Base-by-base conservation (phyloP, 148 eudicot genomes). In the Heliamphora exappendiculata region DNA sequence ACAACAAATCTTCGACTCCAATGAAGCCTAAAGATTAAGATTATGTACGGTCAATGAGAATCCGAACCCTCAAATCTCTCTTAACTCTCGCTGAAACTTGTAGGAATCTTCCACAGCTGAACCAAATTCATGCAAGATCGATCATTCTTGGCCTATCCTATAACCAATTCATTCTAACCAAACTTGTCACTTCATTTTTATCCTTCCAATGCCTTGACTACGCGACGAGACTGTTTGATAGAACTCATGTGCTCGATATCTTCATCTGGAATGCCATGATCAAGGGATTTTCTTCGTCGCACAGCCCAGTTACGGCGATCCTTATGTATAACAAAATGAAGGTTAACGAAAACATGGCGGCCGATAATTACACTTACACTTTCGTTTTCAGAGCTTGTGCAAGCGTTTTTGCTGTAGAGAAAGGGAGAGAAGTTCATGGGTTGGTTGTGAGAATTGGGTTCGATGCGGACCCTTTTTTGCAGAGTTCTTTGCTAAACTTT, bases 381-480 rank as follows among this genome's bases (percentile, higher is more conserved):
- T 62, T 62, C 33, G 67, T 62, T 62, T 62, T 62, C 67, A 62
- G 39, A 62, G 67, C 67, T 62, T 62, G 67, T 62, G 67, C 67
- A 29, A 62, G 33, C 33, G 67, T 33, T 62, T 31, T 62, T 33
- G 67, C 67, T 31, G 20, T 31, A 29, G 67, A 62, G 67, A 62
- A 62, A 62, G 67, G 67, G 37, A 62, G 67, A 33, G 67, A 62
- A 39, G 67, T 33, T 62, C 67, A 29, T 62, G 67, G 67, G 20
- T 4, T 62, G 37, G 39, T 62, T 62, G 20, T 62, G 37, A 62
- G 67, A 62, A 33, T 7, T 62, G 67, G 67, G 67, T 33, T 62
- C 13, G 41, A 62, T 4, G 11, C 39, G 19, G 67, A 33, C 20
- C 67, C 20, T 3, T 62, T 29, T 62, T 16, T 62, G 67, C 67